These are phyloP conservation scores for Ambrosia hybrid DNA, from an alignment of 140 eudicot species.

Conservation along the genomic window DNA sequence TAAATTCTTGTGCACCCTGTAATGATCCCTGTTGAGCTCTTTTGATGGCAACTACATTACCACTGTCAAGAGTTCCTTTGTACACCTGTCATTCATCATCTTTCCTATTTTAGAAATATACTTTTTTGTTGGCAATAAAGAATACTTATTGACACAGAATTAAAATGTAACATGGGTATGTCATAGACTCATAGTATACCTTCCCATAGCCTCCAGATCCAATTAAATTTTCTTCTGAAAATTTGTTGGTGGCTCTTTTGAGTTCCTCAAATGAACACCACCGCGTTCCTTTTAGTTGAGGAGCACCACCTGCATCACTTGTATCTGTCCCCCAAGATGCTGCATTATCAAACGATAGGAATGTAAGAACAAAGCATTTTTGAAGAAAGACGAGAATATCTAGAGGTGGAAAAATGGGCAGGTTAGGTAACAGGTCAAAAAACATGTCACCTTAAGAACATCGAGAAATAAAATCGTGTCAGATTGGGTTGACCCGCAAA, in stretches of 20 bases:
- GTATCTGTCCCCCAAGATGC: constrained; percentile 66
- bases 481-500: background rate
- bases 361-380: constrained; percentile 3
- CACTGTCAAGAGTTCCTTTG: constrained; percentile 60
- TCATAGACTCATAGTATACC: too few species aligned
- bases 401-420: background rate
- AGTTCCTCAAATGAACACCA: constrained; percentile 84
- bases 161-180: background rate
- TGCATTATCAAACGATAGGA: constrained; percentile 33
- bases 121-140: background rate
- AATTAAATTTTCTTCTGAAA: constrained; percentile 64
- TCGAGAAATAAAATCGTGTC: background rate
- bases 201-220: constrained; percentile 93
- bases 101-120: background rate
- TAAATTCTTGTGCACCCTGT: constrained; percentile 83
- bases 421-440: constrained; percentile 7
- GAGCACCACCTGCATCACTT: constrained; percentile 53
- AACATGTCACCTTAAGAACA: background rate
- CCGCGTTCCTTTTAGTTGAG: constrained; percentile 80
- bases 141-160: background rate
- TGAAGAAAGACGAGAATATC: background rate
- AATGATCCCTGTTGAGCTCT: constrained; percentile 91
- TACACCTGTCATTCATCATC: constrained; percentile 58
- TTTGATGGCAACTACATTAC: constrained; percentile 76
- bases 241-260: constrained; percentile 55